These are phyloP conservation scores for Codiaeum variegatum DNA, from an alignment of 441 rosid species.

Conservation along the genomic window DNA sequence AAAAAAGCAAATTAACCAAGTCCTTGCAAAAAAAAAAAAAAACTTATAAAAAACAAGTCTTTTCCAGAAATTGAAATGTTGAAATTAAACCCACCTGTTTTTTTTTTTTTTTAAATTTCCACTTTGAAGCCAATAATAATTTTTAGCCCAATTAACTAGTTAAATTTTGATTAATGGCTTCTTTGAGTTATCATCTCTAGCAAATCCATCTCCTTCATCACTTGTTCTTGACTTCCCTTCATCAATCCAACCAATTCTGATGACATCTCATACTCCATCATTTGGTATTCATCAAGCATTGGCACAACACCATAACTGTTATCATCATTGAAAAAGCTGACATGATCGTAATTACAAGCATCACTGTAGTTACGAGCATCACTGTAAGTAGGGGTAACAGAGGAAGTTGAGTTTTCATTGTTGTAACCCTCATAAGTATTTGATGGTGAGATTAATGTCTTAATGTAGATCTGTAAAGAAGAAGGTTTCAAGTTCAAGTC, in stretches of 20 bases:
- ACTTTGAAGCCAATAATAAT: too few relatives aligned
- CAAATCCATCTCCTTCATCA: constrained; percentile 35
- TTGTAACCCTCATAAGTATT: neutral
- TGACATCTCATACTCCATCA: constrained; percentile 1
- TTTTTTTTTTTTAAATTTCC: too few relatives aligned
- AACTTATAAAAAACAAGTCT: too few relatives aligned
- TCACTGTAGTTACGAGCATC: too few relatives aligned
- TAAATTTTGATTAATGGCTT: neutral
- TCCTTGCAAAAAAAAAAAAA: too few relatives aligned
- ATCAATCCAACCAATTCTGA: constrained; percentile 22
- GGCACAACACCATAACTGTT: constrained; percentile 19
- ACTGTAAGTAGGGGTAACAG: too few relatives aligned
- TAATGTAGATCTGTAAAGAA: constrained; percentile 57
- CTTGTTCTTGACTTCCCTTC: neutral
- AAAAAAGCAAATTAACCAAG: too few relatives aligned
- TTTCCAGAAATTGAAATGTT: too few relatives aligned
- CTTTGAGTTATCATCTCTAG: constrained; percentile 33
- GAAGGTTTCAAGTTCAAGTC: constrained; percentile 14
- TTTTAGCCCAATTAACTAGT: too few relatives aligned
- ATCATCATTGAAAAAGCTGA: neutral
- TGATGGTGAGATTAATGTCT: constrained; percentile 26
- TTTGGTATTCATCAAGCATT: constrained; percentile 19
- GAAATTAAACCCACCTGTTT: too few relatives aligned
- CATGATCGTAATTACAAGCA: neutral
- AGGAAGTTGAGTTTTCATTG: neutral